Percentiles rank a stretch among this genome's conserved stretches.
Evolutionary conservation across 768 basidiomycete species (phyloP).

Genomic region (Boletus pseudo-olivaceus): DNA sequence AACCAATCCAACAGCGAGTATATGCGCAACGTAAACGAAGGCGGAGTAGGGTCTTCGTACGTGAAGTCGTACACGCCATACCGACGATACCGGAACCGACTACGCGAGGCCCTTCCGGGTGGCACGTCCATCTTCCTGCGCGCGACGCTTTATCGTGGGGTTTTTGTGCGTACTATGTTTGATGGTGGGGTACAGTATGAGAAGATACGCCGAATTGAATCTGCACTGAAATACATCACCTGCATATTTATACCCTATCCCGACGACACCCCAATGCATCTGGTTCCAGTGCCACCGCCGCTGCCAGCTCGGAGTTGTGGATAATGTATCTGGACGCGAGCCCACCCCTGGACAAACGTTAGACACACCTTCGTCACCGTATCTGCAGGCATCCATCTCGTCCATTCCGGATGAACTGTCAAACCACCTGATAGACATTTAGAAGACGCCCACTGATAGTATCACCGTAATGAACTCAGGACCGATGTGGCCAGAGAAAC

Average conservation of each 20-base stretch:
- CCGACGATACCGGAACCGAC: slow-evolving; percentile 12
- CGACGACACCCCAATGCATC: not conserved
- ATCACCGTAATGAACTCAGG: not conserved
- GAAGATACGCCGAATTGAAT: not conserved
- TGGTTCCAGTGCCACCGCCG: slow-evolving; percentile 2
- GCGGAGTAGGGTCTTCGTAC: slow-evolving; percentile 14
- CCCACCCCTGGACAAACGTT: too few species aligned
- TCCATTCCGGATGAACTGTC: not conserved
- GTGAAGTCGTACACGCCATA: slow-evolving; percentile 22
- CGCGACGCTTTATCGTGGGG: too few species aligned
- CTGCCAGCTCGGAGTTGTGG: not conserved
- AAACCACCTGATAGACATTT: slow-evolving; percentile 1
- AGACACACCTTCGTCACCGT: not conserved
- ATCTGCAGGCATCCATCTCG: slow-evolving; percentile 10
- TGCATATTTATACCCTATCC: slow-evolving; percentile 18
- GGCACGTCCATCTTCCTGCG: too few species aligned
- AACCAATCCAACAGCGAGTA: not conserved
- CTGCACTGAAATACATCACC: not conserved
- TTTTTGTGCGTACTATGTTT: too few species aligned
- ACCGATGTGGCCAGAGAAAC: not conserved
- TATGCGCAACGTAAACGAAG: not conserved
- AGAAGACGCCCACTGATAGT: slow-evolving; percentile 9
- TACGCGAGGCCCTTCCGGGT: not conserved
- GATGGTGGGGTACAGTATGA: too few species aligned
- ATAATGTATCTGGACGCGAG: too few species aligned